Evolutionary conservation across 163 green algal genomes (phyloP).

Genomic region (Chlorella variabilis): DNA sequence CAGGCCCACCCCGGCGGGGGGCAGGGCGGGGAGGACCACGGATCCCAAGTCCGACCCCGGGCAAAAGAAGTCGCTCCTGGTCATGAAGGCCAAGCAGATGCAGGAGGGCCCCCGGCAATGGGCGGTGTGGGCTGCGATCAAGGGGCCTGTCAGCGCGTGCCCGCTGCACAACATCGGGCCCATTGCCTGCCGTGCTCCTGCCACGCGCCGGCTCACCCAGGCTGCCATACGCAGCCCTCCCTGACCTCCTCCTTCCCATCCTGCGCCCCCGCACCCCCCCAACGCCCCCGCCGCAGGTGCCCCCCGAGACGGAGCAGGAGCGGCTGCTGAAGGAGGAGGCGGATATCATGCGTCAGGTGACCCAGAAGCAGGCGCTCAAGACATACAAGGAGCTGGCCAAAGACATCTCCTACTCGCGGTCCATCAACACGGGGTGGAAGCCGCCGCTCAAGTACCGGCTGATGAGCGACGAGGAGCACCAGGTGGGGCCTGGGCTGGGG

Average conservation of each 20-base stretch:
- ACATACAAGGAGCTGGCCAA: slow-evolving; percentile 93
- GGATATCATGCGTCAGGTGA: slow-evolving; percentile 90
- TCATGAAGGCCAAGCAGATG: slow-evolving; percentile 60
- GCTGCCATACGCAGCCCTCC: background rate
- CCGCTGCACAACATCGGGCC: too few relatives aligned
- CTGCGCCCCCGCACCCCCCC: background rate
- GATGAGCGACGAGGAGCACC: slow-evolving; percentile 67
- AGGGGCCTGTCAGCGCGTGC: too few relatives aligned
- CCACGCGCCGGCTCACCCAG: too few relatives aligned
- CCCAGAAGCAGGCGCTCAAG: slow-evolving; percentile 90
- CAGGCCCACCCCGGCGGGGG: too few relatives aligned
- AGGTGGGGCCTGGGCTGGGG: slow-evolving; percentile 40
- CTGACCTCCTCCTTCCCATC: background rate
- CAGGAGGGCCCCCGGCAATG: slow-evolving; percentile 53
- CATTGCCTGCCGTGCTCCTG: too few relatives aligned
- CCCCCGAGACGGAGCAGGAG: slow-evolving; percentile 71
- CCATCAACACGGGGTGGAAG: slow-evolving; percentile 94
- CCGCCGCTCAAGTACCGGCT: slow-evolving; percentile 80
- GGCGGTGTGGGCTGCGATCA: background rate
- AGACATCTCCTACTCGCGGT: slow-evolving; percentile 76
- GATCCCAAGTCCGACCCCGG: too few relatives aligned
- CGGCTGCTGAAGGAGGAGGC: slow-evolving; percentile 85
- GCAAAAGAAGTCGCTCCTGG: slow-evolving; percentile 79
- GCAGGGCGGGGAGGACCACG: slow-evolving; percentile 7
- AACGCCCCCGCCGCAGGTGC: slow-evolving; percentile 16